Percentiles rank a stretch among this genome's conserved stretches.
Conservation (phyloP, 129 eudicot species). For the Logfia minima region DNA sequence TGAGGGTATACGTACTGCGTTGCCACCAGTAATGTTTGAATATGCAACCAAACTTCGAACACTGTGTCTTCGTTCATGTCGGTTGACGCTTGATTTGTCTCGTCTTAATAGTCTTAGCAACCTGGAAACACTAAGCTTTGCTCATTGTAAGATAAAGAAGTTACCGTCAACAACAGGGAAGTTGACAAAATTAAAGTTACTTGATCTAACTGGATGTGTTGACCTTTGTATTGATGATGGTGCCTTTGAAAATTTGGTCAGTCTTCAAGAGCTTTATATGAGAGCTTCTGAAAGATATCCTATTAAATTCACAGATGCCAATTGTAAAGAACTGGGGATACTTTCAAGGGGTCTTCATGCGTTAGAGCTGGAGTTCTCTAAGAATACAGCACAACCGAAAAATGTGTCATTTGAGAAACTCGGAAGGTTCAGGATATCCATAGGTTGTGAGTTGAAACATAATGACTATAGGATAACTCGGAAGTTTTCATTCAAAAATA, state of each 20-base stretch:
- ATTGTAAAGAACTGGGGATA: background rate
- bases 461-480: too few relatives aligned
- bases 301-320: background rate
- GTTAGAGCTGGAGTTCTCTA: background rate
- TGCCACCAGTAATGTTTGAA: background rate
- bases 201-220: background rate
- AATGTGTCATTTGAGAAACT: background rate
- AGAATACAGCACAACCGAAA: background rate
- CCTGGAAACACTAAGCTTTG: background rate
- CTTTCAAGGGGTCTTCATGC: background rate
- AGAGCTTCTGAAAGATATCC: background rate
- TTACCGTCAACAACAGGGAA: background rate
- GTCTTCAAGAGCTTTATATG: background rate
- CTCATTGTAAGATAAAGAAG: background rate
- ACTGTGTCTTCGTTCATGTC: background rate
- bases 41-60: background rate
- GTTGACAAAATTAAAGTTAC: background rate
- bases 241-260: background rate
- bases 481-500: background rate
- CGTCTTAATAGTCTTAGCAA: background rate
- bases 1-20: background rate
- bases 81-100: background rate
- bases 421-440: background rate
- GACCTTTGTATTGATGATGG: background rate
- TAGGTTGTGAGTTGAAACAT: background rate